Evolutionary conservation across 2,329 filamentous ascomycete species (phyloP).

Genomic region (Talaromyces sp.): DNA sequence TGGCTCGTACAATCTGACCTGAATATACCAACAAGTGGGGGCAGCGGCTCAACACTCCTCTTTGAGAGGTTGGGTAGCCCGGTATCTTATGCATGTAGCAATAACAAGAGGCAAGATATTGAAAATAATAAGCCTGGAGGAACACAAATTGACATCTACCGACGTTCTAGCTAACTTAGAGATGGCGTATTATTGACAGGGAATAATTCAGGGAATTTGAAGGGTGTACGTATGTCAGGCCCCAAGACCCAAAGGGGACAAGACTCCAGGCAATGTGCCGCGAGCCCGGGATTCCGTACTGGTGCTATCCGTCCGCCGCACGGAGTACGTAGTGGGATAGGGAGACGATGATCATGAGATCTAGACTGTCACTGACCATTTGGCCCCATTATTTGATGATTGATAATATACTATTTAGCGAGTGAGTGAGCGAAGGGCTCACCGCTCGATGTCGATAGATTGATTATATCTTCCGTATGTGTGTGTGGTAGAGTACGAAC

Average conservation of each 20-base stretch:
- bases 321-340: background rate
- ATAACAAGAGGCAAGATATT: background rate
- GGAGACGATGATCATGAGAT: background rate
- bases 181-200: background rate
- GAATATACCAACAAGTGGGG: background rate
- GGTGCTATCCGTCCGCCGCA: background rate
- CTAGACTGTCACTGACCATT: background rate
- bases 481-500: background rate
- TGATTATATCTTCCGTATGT: too few species aligned
- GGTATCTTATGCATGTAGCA: background rate
- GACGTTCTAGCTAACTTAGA: background rate
- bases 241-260: background rate
- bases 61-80: background rate
- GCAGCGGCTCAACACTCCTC: background rate
- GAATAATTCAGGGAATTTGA: constrained; percentile 2
- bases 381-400: background rate
- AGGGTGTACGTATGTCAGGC: background rate
- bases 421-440: background rate
- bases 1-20: background rate
- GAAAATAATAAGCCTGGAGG: background rate
- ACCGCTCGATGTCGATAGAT: background rate
- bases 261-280: background rate
- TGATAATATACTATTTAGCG: background rate
- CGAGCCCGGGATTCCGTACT: background rate
- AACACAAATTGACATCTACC: background rate